These are phyloP conservation scores for Phytophthora pini DNA, from an alignment of 352 stramenopile species.

Conservation along the genomic window DNA sequence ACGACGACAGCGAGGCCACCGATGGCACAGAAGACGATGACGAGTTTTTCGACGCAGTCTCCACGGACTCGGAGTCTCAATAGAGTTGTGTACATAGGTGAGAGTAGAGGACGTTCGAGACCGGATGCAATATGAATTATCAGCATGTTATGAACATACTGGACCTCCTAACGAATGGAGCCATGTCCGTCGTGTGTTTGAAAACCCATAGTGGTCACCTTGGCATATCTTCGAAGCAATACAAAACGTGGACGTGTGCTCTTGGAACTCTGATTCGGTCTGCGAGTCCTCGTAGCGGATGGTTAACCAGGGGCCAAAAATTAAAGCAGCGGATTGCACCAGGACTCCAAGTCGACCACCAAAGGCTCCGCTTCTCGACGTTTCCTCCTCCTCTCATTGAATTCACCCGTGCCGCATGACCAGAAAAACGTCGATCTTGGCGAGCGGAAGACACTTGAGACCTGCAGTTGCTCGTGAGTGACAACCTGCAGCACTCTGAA, in stretches of 20 bases:
- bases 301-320: slow-evolving; percentile 13
- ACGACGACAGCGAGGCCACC: slow-evolving; percentile 35
- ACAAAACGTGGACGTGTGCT: slow-evolving; percentile 18
- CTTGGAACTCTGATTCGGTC: slow-evolving; percentile 19
- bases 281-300: slow-evolving; percentile 21
- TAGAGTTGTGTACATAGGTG: slow-evolving; percentile 26
- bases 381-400: slow-evolving; percentile 24
- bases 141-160: slow-evolving; percentile 1
- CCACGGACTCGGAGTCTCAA: slow-evolving; percentile 18
- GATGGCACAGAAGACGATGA: slow-evolving; percentile 47
- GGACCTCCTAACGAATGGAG: background rate
- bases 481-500: slow-evolving; percentile 25
- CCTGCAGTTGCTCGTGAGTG: background rate
- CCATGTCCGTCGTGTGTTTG: background rate
- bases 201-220: background rate
- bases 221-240: slow-evolving; percentile 18
- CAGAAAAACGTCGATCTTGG: slow-evolving; percentile 19
- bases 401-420: slow-evolving; percentile 22
- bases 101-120: slow-evolving; percentile 13
- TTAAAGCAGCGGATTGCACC: slow-evolving; percentile 32
- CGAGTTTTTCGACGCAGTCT: slow-evolving; percentile 65
- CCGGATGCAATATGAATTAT: slow-evolving; percentile 28
- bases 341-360: slow-evolving; percentile 13
- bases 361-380: slow-evolving; percentile 7
- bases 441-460: slow-evolving; percentile 26